These are phyloP conservation scores for Colletotrichum sp. DNA, from an alignment of 2,329 filamentous ascomycete species.

Conservation along the genomic window DNA sequence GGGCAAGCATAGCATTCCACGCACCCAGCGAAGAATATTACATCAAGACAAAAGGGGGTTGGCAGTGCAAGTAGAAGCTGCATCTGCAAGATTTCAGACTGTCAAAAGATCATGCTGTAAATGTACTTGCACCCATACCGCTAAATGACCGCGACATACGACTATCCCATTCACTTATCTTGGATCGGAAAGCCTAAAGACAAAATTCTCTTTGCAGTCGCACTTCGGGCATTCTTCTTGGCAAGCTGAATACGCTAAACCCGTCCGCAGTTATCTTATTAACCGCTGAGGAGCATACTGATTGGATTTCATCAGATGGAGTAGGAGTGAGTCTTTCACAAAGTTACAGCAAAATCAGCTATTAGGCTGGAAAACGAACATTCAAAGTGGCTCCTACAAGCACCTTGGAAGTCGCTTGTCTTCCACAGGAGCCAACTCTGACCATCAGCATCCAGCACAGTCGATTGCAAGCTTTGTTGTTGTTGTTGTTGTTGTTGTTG, in stretches of 20 bases:
- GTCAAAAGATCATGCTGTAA: neutral
- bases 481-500: too few species aligned
- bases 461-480: too few species aligned
- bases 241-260: neutral
- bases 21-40: neutral
- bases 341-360: neutral
- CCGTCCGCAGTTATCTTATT: neutral
- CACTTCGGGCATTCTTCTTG: neutral
- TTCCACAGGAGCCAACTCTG: neutral
- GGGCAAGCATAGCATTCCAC: neutral
- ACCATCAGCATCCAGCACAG: too few species aligned
- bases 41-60: neutral
- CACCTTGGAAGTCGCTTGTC: neutral
- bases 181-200: neutral
- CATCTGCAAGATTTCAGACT: neutral
- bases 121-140: neutral
- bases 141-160: neutral
- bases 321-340: neutral
- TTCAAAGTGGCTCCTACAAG: neutral
- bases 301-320: neutral
- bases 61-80: neutral
- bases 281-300: neutral
- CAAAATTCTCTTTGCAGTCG: neutral
- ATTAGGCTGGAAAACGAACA: neutral
- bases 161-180: neutral